Base-by-base conservation (phyloP, 306 rosid species). In the Citrullus mucosospermus region DNA sequence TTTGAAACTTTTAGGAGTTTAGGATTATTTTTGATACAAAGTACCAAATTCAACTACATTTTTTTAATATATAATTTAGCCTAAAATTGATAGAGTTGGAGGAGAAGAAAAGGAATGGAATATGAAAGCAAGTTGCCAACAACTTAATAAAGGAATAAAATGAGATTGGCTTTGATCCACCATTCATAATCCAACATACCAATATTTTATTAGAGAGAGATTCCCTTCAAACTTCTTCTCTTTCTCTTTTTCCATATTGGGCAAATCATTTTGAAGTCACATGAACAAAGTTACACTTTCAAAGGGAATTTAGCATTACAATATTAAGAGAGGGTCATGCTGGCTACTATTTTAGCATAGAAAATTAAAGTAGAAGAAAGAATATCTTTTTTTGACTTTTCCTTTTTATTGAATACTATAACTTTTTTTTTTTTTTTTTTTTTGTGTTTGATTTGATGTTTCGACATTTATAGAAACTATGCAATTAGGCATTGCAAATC, bases 261-360 rank as follows among this genome's bases (percentile, higher is more conserved):
- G 76, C 76, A 70, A 70, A 70, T 70, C 76, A 70, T 70, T 70
- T 70, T 44, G 18, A 70, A 20, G 56, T 1, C 57, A 70, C 76
- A 70, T 70, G 76, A 22, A 44, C 2, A 70, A 70, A 70, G 20
- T 44, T 22, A 25, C 38, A 36, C 2, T 15, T 15, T 6, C 6
- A 39, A 66, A 38, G 1, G 8, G 53, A 68, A 68, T 18, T 68
- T n/a, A n/a, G 16, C 53, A 39, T 38, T 67, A 36, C 18, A 39
- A 17, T 16, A 8, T n/a, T 0, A 16, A 4, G 73, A 8, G 28
- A 17, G 30, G 12, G 74, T 9, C 15, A 43, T 8, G 18, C 6
- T 66, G 1, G 18, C 6, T 66, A 5, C 9, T 62, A 30, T 62
- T 62, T 30, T 62, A 14, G 16, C 5, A 38, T 25, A 0, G 14